Evolutionary conservation across 73 alveolate species (phyloP).

Genomic region (Blepharisma stoltei): DNA sequence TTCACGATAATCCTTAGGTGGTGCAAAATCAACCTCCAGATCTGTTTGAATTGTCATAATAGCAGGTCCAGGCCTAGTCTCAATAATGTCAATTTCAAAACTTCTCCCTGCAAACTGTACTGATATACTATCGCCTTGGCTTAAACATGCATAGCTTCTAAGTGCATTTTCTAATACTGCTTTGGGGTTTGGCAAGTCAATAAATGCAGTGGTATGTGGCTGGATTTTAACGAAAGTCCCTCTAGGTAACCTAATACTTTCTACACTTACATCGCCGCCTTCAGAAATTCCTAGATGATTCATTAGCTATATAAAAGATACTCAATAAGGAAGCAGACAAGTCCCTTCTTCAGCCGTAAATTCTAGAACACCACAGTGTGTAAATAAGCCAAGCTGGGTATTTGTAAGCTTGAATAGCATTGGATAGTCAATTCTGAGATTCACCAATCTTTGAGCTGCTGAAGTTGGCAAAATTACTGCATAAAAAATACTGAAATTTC

Average conservation of each 20-base stretch:
- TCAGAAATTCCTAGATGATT: constrained; percentile 74
- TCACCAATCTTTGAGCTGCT: constrained; percentile 21
- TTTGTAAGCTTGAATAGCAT: constrained; percentile 29
- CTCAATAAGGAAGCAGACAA: constrained; percentile 85
- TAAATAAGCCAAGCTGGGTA: constrained; percentile 56
- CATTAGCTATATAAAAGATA: constrained; percentile 51
- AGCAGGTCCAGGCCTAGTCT: constrained; percentile 79
- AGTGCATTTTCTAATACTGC: constrained; percentile 88
- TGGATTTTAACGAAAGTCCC: constrained; percentile 82
- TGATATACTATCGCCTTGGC: constrained; percentile 91
- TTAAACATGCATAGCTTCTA: constrained; percentile 85
- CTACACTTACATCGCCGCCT: constrained; percentile 73
- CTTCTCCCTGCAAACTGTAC: constrained; percentile 70
- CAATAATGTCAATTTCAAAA: constrained; percentile 82
- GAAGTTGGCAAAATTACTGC: constrained; percentile 30
- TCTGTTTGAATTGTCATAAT: constrained; percentile 92
- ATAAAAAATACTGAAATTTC: constrained; percentile 25
- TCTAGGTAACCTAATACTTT: constrained; percentile 58
- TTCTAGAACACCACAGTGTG: constrained; percentile 94
- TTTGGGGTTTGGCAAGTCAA: constrained; percentile 90
- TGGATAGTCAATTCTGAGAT: background rate
- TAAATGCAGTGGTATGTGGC: constrained; percentile 94
- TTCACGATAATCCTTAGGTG: constrained; percentile 92
- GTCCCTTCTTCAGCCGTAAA: constrained; percentile 94
- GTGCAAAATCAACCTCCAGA: constrained; percentile 91